Evolutionary conservation across 371 early-diverging fungal species (phyloP), one percentile per base, ranked within the genome.

Genomic region (Funneliformis caledonium): DNA sequence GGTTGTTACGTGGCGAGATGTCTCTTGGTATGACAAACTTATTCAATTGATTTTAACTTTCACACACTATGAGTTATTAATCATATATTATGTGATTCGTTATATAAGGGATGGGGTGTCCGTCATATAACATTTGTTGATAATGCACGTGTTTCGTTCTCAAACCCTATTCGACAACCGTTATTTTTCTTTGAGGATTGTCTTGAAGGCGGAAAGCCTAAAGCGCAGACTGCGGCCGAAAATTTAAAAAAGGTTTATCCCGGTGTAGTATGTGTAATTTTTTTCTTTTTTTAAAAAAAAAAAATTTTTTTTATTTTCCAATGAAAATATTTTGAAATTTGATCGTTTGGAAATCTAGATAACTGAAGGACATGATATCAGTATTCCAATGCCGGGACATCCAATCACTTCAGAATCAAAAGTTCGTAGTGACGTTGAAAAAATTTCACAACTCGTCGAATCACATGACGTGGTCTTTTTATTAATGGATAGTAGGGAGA

Each of bases 321-420:
- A 47, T 81, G 16, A n/a, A 80, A 60, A 37, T 37, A 1, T 37
- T 37, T 37, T 37, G 37, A 37, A 37, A 37, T 37, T 37, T 37
- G 37, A 3, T 37, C 43, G 73, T 22, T 16, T 59, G 14, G 31
- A 56, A 26, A 22, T 42, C 4, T 83, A 94, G 94, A 89, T 89
- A 56, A 84, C 95, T 0, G 84, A 83, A 31, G 98, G 97, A 4
- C 82, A 89, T 81, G 69, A 85, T 12, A 68, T 98, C 62, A 87
- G 88, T 48, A 96, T 99, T 48, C 99, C 98, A 0, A 98, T 98
- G 98, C 98, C 98, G 0, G 99, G 98, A 5, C 98, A 98, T 82
- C 83, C 91, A 1, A 85, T 91, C 22, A 75, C 89, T 26, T 77
- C 85, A 26, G 86, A 88, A 5, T 87, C 88, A 48, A 73, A 83